Base-by-base conservation (phyloP, 2,329 filamentous ascomycete species). In the Colletotrichum camelliae region DNA sequence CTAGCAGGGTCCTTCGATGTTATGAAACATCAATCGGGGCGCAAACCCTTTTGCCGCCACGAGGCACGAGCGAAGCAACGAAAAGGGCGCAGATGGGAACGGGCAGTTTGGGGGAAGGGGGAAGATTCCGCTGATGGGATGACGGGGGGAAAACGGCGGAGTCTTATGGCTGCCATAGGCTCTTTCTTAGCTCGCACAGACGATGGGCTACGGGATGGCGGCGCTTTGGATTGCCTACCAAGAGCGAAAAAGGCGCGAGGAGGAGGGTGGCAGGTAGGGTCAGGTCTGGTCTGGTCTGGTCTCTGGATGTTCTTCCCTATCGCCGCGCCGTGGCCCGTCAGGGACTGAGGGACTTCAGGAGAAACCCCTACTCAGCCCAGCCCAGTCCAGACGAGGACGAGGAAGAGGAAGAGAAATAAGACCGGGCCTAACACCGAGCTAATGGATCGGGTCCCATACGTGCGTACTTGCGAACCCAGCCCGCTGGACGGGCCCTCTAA, bases 1-100 rank as follows among this genome's bases (percentile, higher is more conserved):
- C 31, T 37, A 57, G 43, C 70, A 73, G 65, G 70, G 70, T 73
- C 43, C 57, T 69, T n/a, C 43, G 73, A 64, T 73, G 70, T 68
- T n/a, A 21, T 39, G 35, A 64, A 43, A 61, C 73, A 73, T 68
- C 31, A 43, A 52, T 10, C 29, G 18, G 48, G 58, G 64, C 57
- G 33, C 13, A 58, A 29, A 65, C 57, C 70, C 70, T 76, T 37
- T 37, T 21, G 15, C 55, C 64, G 62, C 70, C 39, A 69, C 43
- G 35, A 64, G 48, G 24, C 64, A 64, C 72, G 37, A 70, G 8
- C 39, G 57, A 24, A 29, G 21, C 16, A 27, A 55, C 16, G 24
- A 18, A 67, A 18, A 29, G 16, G n/a, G 31, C 13, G 39, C 18
- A 65, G 43, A 27, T 35, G 58, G 67, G 66, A 39, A 27, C 24